Conservation (phyloP, 2,329 filamentous ascomycete species). For the Apiospora arundinis region DNA sequence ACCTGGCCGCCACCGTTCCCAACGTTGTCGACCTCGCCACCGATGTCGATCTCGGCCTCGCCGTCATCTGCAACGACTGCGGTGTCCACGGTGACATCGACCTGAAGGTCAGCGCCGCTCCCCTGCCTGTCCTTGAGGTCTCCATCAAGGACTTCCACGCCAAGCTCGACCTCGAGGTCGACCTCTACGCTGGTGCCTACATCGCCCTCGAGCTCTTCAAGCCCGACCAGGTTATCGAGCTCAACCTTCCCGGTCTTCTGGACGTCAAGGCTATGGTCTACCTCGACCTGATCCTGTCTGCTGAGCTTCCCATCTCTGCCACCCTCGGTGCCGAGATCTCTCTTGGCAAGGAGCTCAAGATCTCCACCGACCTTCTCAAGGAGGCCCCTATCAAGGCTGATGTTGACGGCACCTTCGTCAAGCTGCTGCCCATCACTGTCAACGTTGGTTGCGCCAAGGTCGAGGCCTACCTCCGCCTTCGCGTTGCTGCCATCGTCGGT, state of each 20-base stretch:
- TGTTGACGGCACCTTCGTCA: slow-evolving; percentile 57
- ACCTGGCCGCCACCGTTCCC: neutral
- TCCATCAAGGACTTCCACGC: slow-evolving; percentile 58
- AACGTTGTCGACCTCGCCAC: neutral
- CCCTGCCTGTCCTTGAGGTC: slow-evolving; percentile 50
- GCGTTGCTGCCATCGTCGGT: slow-evolving; percentile 51
- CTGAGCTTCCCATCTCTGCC: slow-evolving; percentile 56
- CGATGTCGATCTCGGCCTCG: slow-evolving; percentile 33
- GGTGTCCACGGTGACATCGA: slow-evolving; percentile 57
- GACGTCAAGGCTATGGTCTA: slow-evolving; percentile 54
- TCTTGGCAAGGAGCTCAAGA: slow-evolving; percentile 51
- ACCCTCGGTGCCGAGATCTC: slow-evolving; percentile 59
- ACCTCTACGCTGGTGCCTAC: slow-evolving; percentile 50
- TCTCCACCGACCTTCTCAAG: slow-evolving; percentile 49
- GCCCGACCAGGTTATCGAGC: slow-evolving; percentile 49
- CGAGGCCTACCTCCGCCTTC: slow-evolving; percentile 56
- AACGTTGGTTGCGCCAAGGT: slow-evolving; percentile 52
- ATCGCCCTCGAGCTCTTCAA: slow-evolving; percentile 59
- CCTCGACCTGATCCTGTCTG: slow-evolving; percentile 58
- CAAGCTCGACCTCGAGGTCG: slow-evolving; percentile 56
- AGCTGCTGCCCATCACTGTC: slow-evolving; percentile 53
- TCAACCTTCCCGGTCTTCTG: slow-evolving; percentile 48
- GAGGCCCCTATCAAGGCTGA: slow-evolving; percentile 53
- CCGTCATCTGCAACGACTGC: slow-evolving; percentile 53
- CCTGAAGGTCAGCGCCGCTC: slow-evolving; percentile 49